Percentiles rank a stretch among this genome's conserved stretches.
Evolutionary conservation across 331 rosid species (phyloP).

Genomic region (Malus hybrid): DNA sequence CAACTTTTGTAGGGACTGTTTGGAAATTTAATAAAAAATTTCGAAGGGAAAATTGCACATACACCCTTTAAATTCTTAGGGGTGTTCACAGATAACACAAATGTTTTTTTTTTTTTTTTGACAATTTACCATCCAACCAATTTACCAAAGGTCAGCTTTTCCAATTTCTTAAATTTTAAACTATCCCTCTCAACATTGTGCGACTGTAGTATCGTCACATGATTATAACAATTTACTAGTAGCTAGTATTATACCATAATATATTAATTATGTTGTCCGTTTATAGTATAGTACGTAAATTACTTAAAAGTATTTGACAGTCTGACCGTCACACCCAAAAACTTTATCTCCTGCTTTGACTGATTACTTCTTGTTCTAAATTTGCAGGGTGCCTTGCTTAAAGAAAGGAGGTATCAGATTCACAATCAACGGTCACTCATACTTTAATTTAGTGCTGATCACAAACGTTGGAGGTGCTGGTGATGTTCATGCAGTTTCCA

Average conservation of each 20-base stretch:
- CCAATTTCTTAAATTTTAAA: not conserved
- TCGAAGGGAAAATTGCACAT: not conserved
- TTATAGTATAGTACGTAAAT: too few relatives aligned
- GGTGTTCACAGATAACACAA: not conserved
- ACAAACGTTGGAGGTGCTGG: slow-evolving; percentile 85
- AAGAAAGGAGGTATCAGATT: slow-evolving; percentile 73
- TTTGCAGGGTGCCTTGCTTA: slow-evolving; percentile 53
- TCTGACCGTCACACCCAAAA: too few relatives aligned
- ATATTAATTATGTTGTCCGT: not conserved
- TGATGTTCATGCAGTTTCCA: slow-evolving; percentile 58
- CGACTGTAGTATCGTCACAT: fast-evolving
- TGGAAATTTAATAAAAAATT: not conserved
- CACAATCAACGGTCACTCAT: slow-evolving; percentile 71
- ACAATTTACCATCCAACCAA: not conserved
- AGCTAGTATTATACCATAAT: too few relatives aligned
- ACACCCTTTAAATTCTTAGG: not conserved
- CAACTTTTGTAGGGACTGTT: not conserved
- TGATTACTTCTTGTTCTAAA: not conserved
- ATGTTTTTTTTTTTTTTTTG: too few relatives aligned
- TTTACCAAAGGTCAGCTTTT: not conserved
- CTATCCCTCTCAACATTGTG: not conserved
- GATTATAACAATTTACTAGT: not conserved
- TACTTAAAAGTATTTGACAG: too few relatives aligned
- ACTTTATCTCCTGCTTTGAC: not conserved
- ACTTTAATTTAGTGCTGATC: slow-evolving; percentile 63